phyloP scores from a whole-genome alignment of 208 protist genomes.

The Wallacemonas rigidus region DNA sequence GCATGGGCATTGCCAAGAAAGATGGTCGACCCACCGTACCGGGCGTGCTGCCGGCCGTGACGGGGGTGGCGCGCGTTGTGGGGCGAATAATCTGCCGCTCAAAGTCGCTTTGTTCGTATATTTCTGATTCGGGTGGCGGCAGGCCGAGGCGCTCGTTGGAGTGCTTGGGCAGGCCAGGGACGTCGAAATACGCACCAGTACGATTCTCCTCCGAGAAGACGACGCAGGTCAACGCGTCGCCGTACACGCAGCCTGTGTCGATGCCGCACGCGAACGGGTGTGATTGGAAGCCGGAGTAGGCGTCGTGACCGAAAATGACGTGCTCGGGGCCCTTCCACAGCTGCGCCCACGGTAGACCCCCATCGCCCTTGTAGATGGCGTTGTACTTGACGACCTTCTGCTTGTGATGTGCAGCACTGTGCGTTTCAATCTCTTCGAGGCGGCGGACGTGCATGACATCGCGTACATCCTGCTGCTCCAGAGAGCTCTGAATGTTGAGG shows the following conservation, averaged over 20 bases:
- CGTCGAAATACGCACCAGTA: slow-evolving; percentile 59
- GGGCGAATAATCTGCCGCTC: slow-evolving; percentile 63
- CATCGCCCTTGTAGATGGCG: slow-evolving; percentile 62
- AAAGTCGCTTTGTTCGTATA: slow-evolving; percentile 78
- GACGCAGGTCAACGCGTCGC: slow-evolving; percentile 76
- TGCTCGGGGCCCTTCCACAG: slow-evolving; percentile 82
- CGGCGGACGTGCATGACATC: slow-evolving; percentile 86
- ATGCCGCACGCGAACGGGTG: slow-evolving; percentile 79
- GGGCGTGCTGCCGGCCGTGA: slow-evolving; percentile 21
- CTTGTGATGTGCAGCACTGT: slow-evolving; percentile 21
- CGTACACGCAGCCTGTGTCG: slow-evolving; percentile 92
- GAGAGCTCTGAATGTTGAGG: slow-evolving; percentile 51
- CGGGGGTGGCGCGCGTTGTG: slow-evolving; percentile 47
- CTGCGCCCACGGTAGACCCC: slow-evolving; percentile 63
- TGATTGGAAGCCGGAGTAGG: slow-evolving; percentile 72
- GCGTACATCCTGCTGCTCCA: slow-evolving; percentile 75
- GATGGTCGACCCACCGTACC: neutral
- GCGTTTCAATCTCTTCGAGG: slow-evolving; percentile 45
- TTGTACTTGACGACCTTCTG: slow-evolving; percentile 30
- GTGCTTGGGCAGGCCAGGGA: slow-evolving; percentile 67
- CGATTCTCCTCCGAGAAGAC: slow-evolving; percentile 52
- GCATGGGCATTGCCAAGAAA: slow-evolving; percentile 8
- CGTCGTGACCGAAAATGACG: slow-evolving; percentile 92
- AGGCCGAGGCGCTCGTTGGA: slow-evolving; percentile 73
- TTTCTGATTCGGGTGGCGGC: slow-evolving; percentile 56